phyloP scores from a whole-genome alignment of 768 basidiomycete species.

The Amanita fuliginea region DNA sequence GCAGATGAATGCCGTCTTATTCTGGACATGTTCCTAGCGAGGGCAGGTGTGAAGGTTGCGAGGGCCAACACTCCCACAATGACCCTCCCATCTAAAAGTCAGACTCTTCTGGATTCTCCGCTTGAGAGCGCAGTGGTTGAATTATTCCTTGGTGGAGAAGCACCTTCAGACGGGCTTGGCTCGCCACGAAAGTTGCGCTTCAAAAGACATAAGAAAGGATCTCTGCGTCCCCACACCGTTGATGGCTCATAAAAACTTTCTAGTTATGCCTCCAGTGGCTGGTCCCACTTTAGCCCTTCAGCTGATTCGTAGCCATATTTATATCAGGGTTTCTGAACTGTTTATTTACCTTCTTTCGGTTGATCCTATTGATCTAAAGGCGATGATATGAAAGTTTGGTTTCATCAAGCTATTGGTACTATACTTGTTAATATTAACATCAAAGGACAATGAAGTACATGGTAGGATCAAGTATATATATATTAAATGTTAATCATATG shows the following conservation, averaged over 20 bases:
- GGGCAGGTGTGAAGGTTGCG: constrained; percentile 31
- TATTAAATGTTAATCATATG: background rate
- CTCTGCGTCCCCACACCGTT: constrained; percentile 3
- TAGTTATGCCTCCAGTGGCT: too few species aligned
- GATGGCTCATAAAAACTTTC: background rate
- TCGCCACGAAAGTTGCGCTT: constrained; percentile 2
- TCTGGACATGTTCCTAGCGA: constrained; percentile 70
- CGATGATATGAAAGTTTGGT: background rate
- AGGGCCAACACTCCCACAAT: constrained; percentile 18
- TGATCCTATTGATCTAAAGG: background rate
- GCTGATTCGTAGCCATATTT: too few species aligned
- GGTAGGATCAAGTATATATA: background rate
- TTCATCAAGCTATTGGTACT: background rate
- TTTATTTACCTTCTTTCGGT: background rate
- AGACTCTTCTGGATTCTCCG: constrained; percentile 14
- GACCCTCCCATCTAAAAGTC: constrained; percentile 21
- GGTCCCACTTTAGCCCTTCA: too few species aligned
- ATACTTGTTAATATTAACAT: background rate
- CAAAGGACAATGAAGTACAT: background rate
- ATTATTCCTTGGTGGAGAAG: constrained; percentile 24
- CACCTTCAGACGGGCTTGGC: background rate
- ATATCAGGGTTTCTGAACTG: background rate
- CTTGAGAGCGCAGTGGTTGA: constrained; percentile 46
- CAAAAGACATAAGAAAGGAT: constrained; percentile 2
- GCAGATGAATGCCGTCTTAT: constrained; percentile 81